phyloP scores from a whole-genome alignment of 192 early-diverging fungal species.

The Coemansia sp. region DNA sequence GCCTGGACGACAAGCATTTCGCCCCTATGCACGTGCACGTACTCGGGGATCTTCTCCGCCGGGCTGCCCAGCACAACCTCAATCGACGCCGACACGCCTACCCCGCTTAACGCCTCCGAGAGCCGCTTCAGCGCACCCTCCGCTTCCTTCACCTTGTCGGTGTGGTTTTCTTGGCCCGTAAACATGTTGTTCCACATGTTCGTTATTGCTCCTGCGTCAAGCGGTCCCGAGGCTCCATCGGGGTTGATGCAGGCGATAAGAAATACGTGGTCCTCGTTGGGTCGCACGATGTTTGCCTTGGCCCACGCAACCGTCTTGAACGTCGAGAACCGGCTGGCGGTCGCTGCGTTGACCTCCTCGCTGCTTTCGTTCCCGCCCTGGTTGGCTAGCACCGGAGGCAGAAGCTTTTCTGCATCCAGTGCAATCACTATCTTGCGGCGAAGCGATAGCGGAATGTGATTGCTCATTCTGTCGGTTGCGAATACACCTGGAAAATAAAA shows the following conservation, averaged over 20 bases:
- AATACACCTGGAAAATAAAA: background rate
- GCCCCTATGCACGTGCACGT: conserved; percentile 26
- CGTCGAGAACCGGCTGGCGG: conserved; percentile 16
- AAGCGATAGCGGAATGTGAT: conserved; percentile 38
- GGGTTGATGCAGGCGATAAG: conserved; percentile 29
- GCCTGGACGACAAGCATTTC: conserved; percentile 38
- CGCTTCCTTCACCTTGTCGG: background rate
- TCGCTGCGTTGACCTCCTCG: background rate
- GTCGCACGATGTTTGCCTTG: conserved; percentile 43
- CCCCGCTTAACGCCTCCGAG: conserved; percentile 6
- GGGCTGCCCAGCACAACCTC: conserved; percentile 26
- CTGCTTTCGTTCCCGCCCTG: background rate
- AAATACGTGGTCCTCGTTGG: conserved; percentile 44
- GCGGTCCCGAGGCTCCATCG: background rate
- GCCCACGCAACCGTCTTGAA: conserved; percentile 50
- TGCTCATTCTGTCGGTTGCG: background rate
- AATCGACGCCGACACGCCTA: conserved; percentile 17
- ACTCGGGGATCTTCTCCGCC: conserved; percentile 16
- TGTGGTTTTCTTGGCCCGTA: conserved; percentile 18
- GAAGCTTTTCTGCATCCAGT: conserved; percentile 30
- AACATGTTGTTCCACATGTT: conserved; percentile 42
- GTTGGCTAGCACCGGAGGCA: background rate
- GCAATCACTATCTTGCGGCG: conserved; percentile 51
- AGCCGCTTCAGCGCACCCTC: conserved; percentile 20
- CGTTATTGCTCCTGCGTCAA: conserved; percentile 2